Evolutionary conservation across 305 asterid genomes (phyloP), one percentile per base, ranked within the genome.

Genomic region (Solanum chacoense): DNA sequence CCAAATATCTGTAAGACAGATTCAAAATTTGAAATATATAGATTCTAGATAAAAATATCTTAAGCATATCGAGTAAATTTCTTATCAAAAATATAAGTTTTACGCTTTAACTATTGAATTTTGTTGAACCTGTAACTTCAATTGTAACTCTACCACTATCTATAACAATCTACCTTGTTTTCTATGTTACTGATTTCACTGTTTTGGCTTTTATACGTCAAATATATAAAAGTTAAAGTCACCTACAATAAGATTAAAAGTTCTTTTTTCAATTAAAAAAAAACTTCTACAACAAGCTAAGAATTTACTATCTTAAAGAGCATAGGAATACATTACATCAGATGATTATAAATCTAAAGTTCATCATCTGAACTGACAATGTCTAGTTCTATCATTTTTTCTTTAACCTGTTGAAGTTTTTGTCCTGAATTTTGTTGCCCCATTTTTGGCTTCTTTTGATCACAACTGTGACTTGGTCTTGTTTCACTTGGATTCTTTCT

Each of bases 381-480:
- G 81, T 96, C 98, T 24, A 95, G 88, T 92, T 96, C 98, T 80
- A 96, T 95, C 99, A 95, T 95, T 91, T 95, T 96, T 84, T 89
- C 90, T 37, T 92, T 95, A 87, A 86, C 92, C 85, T 87, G 89
- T 87, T 91, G 89, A 72, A 84, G 45, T 72, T 89, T 93, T 77
- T 86, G 90, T 45, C 84, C 89, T 76, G 89, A 85, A 87, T 86
- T 89, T 88, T 92, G 90, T 67, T 75, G 89, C 63, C 90, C 96
- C 32, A 79, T 85, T 94, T 93, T 95, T 90, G 86, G n/a, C 89
- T 91, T 95, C 86, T 96, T 96, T 36, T 93, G 88, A 42, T 78
- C 90, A 38, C 93, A 92, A 91, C 93, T 94, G 89, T 92, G 88
- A 86, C 79, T 86, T 88, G 93, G 90, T 90, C 89, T 89, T 88